These are phyloP conservation scores for Zygosaccharomyces pseudobailii DNA, from an alignment of 1,139 yeast genomes.

Conservation along the genomic window DNA sequence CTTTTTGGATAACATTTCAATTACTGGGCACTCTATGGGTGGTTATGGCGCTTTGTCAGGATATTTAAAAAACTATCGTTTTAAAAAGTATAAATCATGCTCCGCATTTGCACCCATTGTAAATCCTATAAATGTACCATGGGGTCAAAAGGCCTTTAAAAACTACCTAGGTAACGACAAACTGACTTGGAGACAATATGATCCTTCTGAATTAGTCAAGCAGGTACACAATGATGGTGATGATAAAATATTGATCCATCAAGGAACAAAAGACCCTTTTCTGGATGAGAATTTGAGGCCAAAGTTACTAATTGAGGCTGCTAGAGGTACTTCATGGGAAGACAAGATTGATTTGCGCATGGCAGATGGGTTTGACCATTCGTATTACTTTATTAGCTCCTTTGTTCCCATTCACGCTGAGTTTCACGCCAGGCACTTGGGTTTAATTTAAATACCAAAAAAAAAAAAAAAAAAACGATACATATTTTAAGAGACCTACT, in stretches of 20 bases:
- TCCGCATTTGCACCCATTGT: conserved; percentile 90
- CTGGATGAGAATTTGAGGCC: conserved; percentile 70
- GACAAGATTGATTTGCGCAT: conserved; percentile 56
- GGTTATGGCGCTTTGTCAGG: conserved; percentile 90
- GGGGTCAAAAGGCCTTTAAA: conserved; percentile 83
- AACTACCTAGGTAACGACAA: conserved; percentile 67
- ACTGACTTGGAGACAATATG: conserved; percentile 64
- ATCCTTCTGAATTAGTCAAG: conserved; percentile 71
- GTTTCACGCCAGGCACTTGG: conserved; percentile 79
- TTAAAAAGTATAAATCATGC: conserved; percentile 57
- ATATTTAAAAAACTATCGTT: conserved; percentile 61
- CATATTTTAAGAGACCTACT: too few relatives aligned
- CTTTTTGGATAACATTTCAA: conserved; percentile 51
- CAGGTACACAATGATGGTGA: conserved; percentile 40
- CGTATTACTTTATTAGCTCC: conserved; percentile 77
- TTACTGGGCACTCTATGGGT: conserved; percentile 98
- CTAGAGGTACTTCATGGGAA: conserved; percentile 53
- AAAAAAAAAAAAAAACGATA: too few relatives aligned
- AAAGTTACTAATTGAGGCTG: conserved; percentile 64
- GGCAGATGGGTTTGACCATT: conserved; percentile 87
- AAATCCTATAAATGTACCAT: conserved; percentile 69
- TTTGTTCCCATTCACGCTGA: conserved; percentile 82
- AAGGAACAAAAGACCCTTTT: conserved; percentile 74
- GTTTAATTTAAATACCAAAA: conserved; percentile 35
- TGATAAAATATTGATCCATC: conserved; percentile 68